A percentile compares a stretch with the other conserved stretches of the same genome.
phyloP scores from a whole-genome alignment of 352 stramenopile species.

The Globisporangium orthogonon region DNA sequence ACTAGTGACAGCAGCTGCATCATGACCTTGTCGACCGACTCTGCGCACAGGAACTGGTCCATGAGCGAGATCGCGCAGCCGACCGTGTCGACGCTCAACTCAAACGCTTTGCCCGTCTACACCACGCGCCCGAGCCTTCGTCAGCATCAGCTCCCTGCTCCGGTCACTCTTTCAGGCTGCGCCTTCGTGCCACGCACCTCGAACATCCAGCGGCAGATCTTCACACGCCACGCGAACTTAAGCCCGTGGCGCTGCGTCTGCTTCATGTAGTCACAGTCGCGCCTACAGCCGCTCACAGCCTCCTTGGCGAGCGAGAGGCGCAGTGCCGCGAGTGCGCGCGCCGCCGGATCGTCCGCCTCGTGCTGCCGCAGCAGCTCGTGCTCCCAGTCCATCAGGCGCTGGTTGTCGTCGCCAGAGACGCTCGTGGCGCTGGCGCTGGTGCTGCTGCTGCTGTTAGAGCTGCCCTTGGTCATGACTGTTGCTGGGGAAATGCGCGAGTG shows the following conservation, averaged over 20 bases:
- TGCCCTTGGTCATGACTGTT: no score
- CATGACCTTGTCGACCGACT: constrained; percentile 67
- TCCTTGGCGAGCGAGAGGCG: constrained; percentile 31
- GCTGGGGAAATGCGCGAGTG: background rate
- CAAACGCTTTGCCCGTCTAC: constrained; percentile 62
- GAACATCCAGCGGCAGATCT: constrained; percentile 81
- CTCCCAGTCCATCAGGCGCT: background rate
- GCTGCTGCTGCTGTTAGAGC: background rate
- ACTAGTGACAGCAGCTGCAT: constrained; percentile 72
- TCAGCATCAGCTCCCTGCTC: background rate
- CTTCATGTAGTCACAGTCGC: constrained; percentile 37
- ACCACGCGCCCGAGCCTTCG: background rate
- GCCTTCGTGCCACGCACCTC: constrained; percentile 11
- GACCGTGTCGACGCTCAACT: constrained; percentile 58
- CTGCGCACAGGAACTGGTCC: constrained; percentile 57
- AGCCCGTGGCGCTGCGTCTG: constrained; percentile 53
- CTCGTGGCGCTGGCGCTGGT: background rate
- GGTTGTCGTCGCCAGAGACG: background rate
- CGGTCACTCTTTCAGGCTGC: background rate
- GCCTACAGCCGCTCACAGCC: constrained; percentile 10
- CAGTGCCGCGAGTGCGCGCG: constrained; percentile 24
- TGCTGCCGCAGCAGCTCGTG: background rate
- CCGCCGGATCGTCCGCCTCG: constrained; percentile 3
- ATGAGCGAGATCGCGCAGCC: constrained; percentile 59
- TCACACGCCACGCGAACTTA: constrained; percentile 51